These are phyloP conservation scores for Fusarium verticillioides DNA, from an alignment of 2,329 filamentous ascomycete species.

Conservation along the genomic window DNA sequence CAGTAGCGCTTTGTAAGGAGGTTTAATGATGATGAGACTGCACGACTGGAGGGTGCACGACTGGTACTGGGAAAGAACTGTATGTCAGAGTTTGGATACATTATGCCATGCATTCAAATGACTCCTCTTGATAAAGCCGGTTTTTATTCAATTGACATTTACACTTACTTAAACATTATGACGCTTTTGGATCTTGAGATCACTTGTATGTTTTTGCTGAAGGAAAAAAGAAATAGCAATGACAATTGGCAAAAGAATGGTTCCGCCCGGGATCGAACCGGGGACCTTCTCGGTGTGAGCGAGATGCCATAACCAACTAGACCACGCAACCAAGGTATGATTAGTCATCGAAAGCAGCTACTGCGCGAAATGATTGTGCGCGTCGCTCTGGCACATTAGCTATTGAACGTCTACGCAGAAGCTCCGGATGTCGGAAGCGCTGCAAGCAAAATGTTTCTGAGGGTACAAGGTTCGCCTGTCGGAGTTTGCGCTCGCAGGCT, in stretches of 20 bases:
- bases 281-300: constrained; percentile 33
- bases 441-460: not conserved
- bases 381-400: too few relatives aligned
- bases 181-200: fast-evolving
- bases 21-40: too few relatives aligned
- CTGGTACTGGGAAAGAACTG: too few relatives aligned
- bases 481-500: not conserved
- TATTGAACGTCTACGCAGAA: too few relatives aligned
- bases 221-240: not conserved
- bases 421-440: too few relatives aligned
- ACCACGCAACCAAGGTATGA: constrained; percentile 5
- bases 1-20: not conserved
- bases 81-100: too few relatives aligned
- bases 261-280: constrained; percentile 31
- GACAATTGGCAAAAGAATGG: not conserved
- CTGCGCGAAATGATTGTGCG: fast-evolving
- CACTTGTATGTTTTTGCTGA: too few relatives aligned
- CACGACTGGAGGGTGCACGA: too few relatives aligned
- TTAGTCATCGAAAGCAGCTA: not conserved
- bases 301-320: constrained; percentile 34
- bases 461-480: not conserved
- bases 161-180: fast-evolving
- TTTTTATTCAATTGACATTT: not conserved
- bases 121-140: fast-evolving
- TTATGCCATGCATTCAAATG: fast-evolving